Evolutionary conservation across 305 asterid genomes (phyloP), one percentile per base, ranked within the genome.

Genomic region (Fraxinus platypoda): DNA sequence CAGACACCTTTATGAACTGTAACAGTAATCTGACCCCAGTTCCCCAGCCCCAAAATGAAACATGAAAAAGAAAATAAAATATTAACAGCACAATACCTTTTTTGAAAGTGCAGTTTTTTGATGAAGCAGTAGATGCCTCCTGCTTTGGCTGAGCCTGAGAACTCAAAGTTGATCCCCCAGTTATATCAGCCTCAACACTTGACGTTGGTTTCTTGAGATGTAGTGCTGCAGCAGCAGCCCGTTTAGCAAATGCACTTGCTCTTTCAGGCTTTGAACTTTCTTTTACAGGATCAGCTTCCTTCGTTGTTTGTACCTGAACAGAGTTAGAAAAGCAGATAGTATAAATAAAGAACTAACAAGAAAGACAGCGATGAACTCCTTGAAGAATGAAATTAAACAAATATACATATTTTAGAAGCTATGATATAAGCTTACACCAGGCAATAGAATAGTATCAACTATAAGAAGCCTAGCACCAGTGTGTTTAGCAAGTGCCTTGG

Each of bases 101-200:
- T 85, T 90, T 94, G 81, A 95, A 95, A 33, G 91, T 87, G 81
- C 89, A 89, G 83, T 85, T 88, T 86, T 91, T 91, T 17, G 98
- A 94, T 79, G 98, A 87, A 73, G 98, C 98, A 38, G 95, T 92
- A 82, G 98, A 92, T 25, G 90, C 91, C 91, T 94, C 98, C 92
- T 90, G 98, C 90, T 92, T 95, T 79, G 95, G 98, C 87, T 85
- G 97, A 74, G 91, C 92, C 28, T 87, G 95, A 76, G 95, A 89
- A 84, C 93, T 88, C 75, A 93, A 57, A 15, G 90, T 86, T 81
- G 98, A 91, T 78, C 97, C 94, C 75, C 95, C 97, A 76, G 94
- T 90, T 74, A 92, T 91, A 88, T 92, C 98, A 79, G 98, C 97
- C 89, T 92, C 98, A 79, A 91, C 95, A 79, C 97, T 91, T 35